A percentile compares a stretch with the other conserved stretches of the same genome.
Evolutionary conservation across 495 filamentous ascomycete genomes (phyloP).

Genomic region (Penicillium robsamsonii): DNA sequence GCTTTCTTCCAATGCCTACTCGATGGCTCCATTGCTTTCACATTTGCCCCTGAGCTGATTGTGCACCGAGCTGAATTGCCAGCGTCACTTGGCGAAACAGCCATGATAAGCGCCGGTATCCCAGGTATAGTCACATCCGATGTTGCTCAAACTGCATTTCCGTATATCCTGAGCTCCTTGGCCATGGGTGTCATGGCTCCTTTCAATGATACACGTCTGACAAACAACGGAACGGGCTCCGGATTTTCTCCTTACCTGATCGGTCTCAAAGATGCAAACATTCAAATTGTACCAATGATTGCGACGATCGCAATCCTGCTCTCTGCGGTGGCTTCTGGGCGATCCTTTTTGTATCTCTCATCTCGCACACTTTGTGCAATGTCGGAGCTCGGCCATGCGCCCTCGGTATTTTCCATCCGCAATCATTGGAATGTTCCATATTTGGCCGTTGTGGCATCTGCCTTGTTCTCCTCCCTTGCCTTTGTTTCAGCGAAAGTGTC

Average conservation of each 20-base stretch:
- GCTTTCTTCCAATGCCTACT: constrained; percentile 69
- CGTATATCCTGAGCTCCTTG: constrained; percentile 60
- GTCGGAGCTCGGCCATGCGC: constrained; percentile 48
- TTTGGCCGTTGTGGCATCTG: constrained; percentile 37
- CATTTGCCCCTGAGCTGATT: constrained; percentile 55
- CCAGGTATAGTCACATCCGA: constrained; percentile 21
- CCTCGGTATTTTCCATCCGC: constrained; percentile 40
- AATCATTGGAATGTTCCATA: constrained; percentile 49
- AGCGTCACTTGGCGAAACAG: constrained; percentile 28
- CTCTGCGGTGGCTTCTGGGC: constrained; percentile 67
- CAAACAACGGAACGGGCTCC: constrained; percentile 50
- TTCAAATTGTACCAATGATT: constrained; percentile 57
- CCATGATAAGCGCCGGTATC: constrained; percentile 18
- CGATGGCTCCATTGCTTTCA: constrained; percentile 51
- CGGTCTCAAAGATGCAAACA: constrained; percentile 43
- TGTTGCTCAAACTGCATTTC: constrained; percentile 43
- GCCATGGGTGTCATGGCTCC: constrained; percentile 56
- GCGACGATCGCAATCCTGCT: constrained; percentile 70
- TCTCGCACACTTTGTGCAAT: constrained; percentile 52
- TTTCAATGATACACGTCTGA: constrained; percentile 53
- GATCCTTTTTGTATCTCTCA: constrained; percentile 57
- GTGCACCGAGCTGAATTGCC: constrained; percentile 51
- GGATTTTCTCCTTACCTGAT: constrained; percentile 39
- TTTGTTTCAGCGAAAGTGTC: constrained; percentile 36
- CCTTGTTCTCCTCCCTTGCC: constrained; percentile 38